Evolutionary conservation across 1,139 yeast species (phyloP).

Genomic region (Pichia sp.): DNA sequence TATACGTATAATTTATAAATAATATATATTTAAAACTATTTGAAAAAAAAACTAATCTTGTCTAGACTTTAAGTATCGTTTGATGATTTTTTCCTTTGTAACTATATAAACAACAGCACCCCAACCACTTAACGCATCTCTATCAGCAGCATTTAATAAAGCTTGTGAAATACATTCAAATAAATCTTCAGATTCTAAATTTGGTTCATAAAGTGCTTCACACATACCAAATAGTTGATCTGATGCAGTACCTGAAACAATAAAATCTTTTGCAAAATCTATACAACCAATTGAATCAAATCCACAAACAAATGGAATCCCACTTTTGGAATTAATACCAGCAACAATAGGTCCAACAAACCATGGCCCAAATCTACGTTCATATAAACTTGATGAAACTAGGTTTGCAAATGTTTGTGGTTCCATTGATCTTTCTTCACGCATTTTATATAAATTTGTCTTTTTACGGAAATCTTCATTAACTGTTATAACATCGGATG

Average conservation of each 20-base stretch:
- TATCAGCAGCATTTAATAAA: constrained; percentile 86
- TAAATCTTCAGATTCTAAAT: constrained; percentile 88
- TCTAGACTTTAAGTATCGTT: constrained; percentile 84
- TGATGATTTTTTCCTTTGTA: constrained; percentile 86
- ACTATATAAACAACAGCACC: constrained; percentile 93
- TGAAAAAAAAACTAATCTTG: constrained; percentile 52
- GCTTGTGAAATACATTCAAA: constrained; percentile 97
- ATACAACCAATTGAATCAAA: constrained; percentile 96
- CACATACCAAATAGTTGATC: constrained; percentile 99
- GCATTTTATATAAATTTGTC: constrained; percentile 80
- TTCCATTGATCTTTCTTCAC: constrained; percentile 88
- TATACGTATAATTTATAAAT: neutral
- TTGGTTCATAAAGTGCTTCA: constrained; percentile 92
- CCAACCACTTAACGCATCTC: constrained; percentile 98
- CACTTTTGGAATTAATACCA: constrained; percentile 76
- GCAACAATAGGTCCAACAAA: constrained; percentile 97
- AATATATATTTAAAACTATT: neutral
- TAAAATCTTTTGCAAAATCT: constrained; percentile 90
- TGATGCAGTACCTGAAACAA: constrained; percentile 94
- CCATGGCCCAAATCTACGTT: constrained; percentile 92
- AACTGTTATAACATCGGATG: constrained; percentile 86
- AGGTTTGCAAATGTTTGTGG: constrained; percentile 92
- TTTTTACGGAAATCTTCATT: constrained; percentile 76
- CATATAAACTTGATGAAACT: constrained; percentile 84
- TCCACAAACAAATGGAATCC: constrained; percentile 87